phyloP scores from a whole-genome alignment of 2,329 filamentous ascomycete genomes.

The Colletotrichum liaoningense region DNA sequence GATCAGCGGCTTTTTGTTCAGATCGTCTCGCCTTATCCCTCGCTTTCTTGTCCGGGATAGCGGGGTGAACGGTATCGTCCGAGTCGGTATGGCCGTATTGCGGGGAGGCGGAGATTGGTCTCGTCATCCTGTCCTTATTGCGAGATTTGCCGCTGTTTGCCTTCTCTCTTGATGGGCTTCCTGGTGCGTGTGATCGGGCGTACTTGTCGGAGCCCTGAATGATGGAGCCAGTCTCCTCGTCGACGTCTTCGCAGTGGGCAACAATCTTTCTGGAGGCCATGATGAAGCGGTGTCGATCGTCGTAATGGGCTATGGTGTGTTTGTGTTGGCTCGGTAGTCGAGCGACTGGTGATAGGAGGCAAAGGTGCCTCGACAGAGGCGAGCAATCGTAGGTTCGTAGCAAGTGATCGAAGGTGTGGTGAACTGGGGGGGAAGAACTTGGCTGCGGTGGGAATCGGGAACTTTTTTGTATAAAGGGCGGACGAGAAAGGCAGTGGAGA shows the following conservation, averaged over 20 bases:
- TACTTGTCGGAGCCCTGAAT: conserved; percentile 54
- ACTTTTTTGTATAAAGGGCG: conserved; percentile 38
- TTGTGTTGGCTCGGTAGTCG: conserved; percentile 18
- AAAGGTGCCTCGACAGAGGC: conserved; percentile 34
- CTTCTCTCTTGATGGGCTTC: conserved; percentile 58
- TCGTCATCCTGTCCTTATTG: conserved; percentile 47
- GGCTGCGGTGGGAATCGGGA: conserved; percentile 33
- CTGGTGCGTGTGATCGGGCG: conserved; percentile 58
- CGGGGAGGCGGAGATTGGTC: conserved; percentile 51
- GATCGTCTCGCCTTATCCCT: conserved; percentile 39
- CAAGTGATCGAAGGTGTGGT: conserved; percentile 15
- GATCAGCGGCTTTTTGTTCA: background rate
- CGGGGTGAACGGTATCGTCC: conserved; percentile 55
- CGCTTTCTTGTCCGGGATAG: conserved; percentile 45
- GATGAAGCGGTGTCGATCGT: conserved; percentile 41
- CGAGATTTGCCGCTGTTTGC: conserved; percentile 64
- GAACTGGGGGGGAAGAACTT: conserved; percentile 10
- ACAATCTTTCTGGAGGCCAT: conserved; percentile 54
- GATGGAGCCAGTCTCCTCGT: conserved; percentile 61
- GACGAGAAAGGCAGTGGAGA: conserved; percentile 28
- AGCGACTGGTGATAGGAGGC: conserved; percentile 33
- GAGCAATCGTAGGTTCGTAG: conserved; percentile 33
- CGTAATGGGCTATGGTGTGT: conserved; percentile 9
- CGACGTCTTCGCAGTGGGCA: conserved; percentile 63
- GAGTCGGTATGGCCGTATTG: conserved; percentile 52